Evolutionary conservation across 768 basidiomycete genomes (phyloP), one percentile per base, ranked within the genome.

Genomic region (Amyloporia xantha): DNA sequence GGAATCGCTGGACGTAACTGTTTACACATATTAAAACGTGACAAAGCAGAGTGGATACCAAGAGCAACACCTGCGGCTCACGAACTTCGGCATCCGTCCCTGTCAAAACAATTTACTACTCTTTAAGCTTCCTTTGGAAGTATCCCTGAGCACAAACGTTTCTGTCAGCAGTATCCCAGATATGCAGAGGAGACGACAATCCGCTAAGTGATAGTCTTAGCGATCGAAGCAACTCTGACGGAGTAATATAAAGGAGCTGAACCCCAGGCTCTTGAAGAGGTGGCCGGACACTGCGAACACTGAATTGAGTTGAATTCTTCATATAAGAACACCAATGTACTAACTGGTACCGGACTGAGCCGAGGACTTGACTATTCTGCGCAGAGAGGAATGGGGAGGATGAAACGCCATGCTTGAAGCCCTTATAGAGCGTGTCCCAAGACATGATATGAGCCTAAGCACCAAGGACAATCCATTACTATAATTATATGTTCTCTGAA

Each of bases 321-420:
- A 38, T 17, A 44, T 6, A 27, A 44, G 3, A 20, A 3, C 5
- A 36, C 4, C 20, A 30, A 35, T 15, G 41, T 33, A 65, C 81
- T 66, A 56, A 87, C 86, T 76, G 68, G 50, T 82, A 70, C 61
- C 77, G 72, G n/a, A 79, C 76, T 7, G 79, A 73, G 5, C 78
- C 72, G 49, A 77, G 79, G 4, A 78, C 62, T 9, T 68, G 54
- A 35, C 63, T 59, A 47, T 76, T 68, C 61, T 88, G 85, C 60
- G 89, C 86, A 4, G 86, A 84, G 20, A 91, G 64, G 57, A 89
- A 84, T 0, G 82, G 70, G 0, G 79, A 74, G 0, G 69, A 65
- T 15, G 66, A 62, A 9, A 70, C 60, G 11, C 52, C 52, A 3
- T 50, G 52, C 1, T 60, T 55, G 45, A 66, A 67, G 3, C 66